These are phyloP conservation scores for Penstemon barbatus DNA, from an alignment of 257 asterid species.

Conservation along the genomic window DNA sequence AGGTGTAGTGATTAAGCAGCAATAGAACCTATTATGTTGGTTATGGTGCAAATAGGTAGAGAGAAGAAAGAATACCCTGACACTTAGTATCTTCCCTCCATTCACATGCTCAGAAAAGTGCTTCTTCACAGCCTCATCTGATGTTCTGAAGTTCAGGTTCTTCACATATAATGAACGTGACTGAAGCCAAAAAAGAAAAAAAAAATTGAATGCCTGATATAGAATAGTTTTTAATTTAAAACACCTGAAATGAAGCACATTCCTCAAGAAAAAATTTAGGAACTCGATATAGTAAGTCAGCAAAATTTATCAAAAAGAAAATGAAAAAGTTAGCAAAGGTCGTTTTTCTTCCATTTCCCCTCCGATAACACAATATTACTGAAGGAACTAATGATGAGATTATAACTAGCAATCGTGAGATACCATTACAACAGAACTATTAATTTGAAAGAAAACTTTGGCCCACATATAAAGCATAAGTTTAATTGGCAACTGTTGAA, in stretches of 20 bases:
- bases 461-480: constrained; percentile 3
- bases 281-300: not conserved
- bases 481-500: not conserved
- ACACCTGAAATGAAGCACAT: constrained; percentile 19
- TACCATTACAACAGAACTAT: not conserved
- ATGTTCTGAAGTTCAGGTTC: constrained; percentile 86
- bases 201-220: constrained; percentile 3
- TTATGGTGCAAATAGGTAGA: constrained; percentile 16
- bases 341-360: not conserved
- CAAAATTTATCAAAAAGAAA: too few relatives aligned
- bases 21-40: not conserved
- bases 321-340: not conserved
- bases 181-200: constrained; percentile 42
- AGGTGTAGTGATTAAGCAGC: constrained; percentile 1
- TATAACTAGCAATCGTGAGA: not conserved
- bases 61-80: constrained; percentile 61
- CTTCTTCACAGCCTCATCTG: constrained; percentile 68
- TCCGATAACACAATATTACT: not conserved
- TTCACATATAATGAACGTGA: constrained; percentile 88
- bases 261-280: not conserved
- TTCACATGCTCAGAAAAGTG: constrained; percentile 70
- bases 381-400: not conserved
- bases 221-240: not conserved
- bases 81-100: constrained; percentile 77
- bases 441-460: not conserved